Evolutionary conservation across 345 rosid genomes (phyloP), one percentile per base, ranked within the genome.

Genomic region (Gossypium longicalyx): DNA sequence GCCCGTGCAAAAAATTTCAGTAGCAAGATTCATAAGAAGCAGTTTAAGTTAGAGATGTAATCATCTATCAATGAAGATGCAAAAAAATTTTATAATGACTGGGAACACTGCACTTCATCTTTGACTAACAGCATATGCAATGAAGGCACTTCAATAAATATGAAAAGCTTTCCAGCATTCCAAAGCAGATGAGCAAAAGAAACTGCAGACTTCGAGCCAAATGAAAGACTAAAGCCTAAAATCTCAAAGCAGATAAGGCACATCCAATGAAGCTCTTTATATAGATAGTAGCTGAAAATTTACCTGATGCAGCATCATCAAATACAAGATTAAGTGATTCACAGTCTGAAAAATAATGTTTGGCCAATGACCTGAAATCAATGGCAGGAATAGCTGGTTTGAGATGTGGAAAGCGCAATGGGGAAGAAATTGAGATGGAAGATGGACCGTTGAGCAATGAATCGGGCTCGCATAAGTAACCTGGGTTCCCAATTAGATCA

Each of bases 371-470:
- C 85, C 91, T 85, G 84, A 85, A 93, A 90, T 95, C 97, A 73
- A 87, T 76, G 73, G 83, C 79, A 29, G 87, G 89, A 86, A 88
- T 88, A 77, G 86, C 83, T 70, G 89, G 82, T 83, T 78, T 95
- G 78, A 81, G 86, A 71, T 85, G 86, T 12, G 97, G 98, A 87
- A 91, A 93, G 79, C 97, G 93, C 87, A 95, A 82, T 64, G 99
- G 98, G 75, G 98, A 93, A 78, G 97, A 86, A 83, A 91, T 88
- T 80, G 91, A 80, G 73, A 95, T 93, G 84, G 99, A 87, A 72
- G 93, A 88, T 74, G 92, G 98, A 79, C 98, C 99, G 82, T 93
- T 93, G 73, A 93, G 90, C 88, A 88, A 85, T 86, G 99, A 95
- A 85, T 90, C 89, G 0, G 99, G 99, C 84, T 89, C 94, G 72